phyloP scores from a whole-genome alignment of 495 filamentous ascomycete species.

The Pyronema domesticum region DNA sequence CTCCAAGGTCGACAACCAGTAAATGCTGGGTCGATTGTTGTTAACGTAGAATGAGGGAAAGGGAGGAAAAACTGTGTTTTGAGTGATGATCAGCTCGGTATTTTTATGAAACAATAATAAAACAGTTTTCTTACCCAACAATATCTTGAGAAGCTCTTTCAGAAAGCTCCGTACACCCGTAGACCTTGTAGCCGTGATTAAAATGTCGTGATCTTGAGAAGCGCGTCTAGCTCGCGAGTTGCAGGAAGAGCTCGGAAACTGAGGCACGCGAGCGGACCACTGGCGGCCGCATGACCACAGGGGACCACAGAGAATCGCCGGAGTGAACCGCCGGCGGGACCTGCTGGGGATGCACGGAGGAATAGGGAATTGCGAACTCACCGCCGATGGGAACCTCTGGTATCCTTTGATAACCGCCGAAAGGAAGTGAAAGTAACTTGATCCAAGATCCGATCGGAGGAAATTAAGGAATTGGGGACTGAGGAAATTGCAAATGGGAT shows the following conservation, averaged over 20 bases:
- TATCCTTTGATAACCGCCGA: no score
- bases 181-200: neutral
- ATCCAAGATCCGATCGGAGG: no score
- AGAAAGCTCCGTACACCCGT: no score
- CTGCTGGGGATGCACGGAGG: no score
- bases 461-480: no score
- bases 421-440: no score
- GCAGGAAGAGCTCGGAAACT: neutral
- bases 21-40: conserved; percentile 2
- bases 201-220: neutral
- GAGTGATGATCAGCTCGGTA: neutral
- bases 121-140: neutral
- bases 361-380: no score
- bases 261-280: neutral
- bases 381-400: no score
- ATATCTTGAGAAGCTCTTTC: neutral
- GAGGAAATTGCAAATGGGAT: no score
- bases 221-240: neutral
- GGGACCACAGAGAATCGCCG: no score
- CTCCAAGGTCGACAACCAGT: conserved; percentile 55
- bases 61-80: neutral
- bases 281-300: neutral
- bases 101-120: conserved; percentile 1
- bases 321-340: no score
- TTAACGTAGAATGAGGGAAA: neutral